Base-by-base conservation (phyloP, 768 basidiomycete species). In the Auriscalpium orientale region DNA sequence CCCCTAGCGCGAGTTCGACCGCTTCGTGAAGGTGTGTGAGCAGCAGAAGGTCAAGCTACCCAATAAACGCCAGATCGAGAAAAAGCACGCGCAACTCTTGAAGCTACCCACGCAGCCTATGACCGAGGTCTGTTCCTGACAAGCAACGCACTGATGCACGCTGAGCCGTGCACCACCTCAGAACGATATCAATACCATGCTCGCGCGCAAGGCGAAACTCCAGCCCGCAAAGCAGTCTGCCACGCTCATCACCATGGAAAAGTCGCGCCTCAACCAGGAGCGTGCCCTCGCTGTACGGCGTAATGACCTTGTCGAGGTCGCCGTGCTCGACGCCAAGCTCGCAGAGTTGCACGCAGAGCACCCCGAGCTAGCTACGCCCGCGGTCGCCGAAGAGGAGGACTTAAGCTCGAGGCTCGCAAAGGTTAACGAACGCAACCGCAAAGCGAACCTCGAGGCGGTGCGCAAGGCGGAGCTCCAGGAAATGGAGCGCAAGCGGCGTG, bases 361-460 rank as follows among this genome's bases (percentile, higher is more conserved):
- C 8, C 57, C 64, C 3, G 36, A 49, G 21, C 47, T 34, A 37
- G 40, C 56, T 49, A 36, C 48, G 10, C 62, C 62, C 15, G 15
- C 13, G 40, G 28, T 28, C 20, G 60, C 54, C 20, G 64, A 61
- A 28, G 59, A 59, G 45, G 60, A 59, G 45, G 62, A 60, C 58
- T 50, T 51, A 33, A 64, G 65, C 38, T 70, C 69, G n/a, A 50
- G 81, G 65, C 76, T 95, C 22, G 82, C 89, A 15, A 82, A 74
- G 65, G 84, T 98, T 53, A 98, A 95, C 66, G 91, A 94, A 71
- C 82, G 92, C 55, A 98, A 98, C 68, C 80, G 89, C 55, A 86
- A 81, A 67, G 85, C 87, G 34, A 95, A 95, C 56, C 60, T 83
- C 61, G 95, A 95, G 64, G 81, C 82, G 4, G 81, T 93, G 52